These are phyloP conservation scores for Cytidiella melzeri DNA, from an alignment of 768 basidiomycete genomes.

Conservation along the genomic window DNA sequence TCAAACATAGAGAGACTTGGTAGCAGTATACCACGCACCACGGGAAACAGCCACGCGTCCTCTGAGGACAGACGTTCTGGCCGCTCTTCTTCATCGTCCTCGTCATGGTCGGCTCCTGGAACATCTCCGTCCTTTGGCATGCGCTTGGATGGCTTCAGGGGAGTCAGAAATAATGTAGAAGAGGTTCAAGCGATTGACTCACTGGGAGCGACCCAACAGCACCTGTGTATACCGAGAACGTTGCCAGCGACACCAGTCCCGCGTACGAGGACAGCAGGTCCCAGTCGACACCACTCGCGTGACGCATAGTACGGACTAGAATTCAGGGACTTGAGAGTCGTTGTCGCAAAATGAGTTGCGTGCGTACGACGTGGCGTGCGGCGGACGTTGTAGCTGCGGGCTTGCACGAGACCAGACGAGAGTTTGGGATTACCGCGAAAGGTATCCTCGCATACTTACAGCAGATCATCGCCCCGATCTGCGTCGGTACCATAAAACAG, in stretches of 20 bases:
- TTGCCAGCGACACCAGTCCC: slow-evolving; percentile 62
- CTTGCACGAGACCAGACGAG: too few relatives aligned
- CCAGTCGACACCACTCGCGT: slow-evolving; percentile 38
- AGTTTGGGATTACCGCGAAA: too few relatives aligned
- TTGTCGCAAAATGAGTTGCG: too few relatives aligned
- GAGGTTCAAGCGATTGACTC: slow-evolving; percentile 23
- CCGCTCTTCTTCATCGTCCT: slow-evolving; percentile 52
- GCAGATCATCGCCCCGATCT: too few relatives aligned
- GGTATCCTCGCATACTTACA: too few relatives aligned
- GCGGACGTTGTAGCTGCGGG: too few relatives aligned
- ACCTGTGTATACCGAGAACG: slow-evolving; percentile 62
- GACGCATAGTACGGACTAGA: too few relatives aligned
- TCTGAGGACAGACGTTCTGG: slow-evolving; percentile 53
- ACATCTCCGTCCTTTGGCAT: slow-evolving; percentile 12
- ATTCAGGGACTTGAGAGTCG: too few relatives aligned
- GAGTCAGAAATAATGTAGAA: slow-evolving; percentile 2
- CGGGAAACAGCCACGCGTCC: slow-evolving; percentile 73
- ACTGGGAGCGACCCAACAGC: slow-evolving; percentile 66
- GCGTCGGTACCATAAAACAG: background rate
- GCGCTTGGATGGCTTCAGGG: slow-evolving; percentile 11
- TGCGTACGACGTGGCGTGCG: background rate
- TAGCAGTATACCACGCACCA: slow-evolving; percentile 40
- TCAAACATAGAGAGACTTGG: slow-evolving; percentile 1
- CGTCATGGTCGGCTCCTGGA: slow-evolving; percentile 34
- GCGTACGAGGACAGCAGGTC: slow-evolving; percentile 61